Conservation (phyloP, 2,329 filamentous ascomycete genomes). For the Aspergillus brunneoviolaceus region DNA sequence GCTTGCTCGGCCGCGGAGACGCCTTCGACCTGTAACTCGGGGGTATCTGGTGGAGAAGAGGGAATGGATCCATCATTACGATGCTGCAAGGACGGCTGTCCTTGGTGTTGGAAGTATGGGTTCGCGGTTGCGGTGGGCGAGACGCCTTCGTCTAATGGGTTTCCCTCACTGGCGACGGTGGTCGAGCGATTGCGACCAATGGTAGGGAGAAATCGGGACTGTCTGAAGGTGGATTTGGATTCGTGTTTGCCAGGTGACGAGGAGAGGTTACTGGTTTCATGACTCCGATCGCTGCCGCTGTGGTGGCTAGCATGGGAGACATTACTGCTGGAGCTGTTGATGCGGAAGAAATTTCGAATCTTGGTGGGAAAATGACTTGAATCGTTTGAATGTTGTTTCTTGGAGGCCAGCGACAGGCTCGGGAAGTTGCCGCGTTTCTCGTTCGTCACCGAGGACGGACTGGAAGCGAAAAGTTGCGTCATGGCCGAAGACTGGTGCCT, state of each 20-base stretch:
- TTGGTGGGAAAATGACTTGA: conserved; percentile 58
- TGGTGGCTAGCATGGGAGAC: conserved; percentile 37
- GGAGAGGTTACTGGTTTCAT: conserved; percentile 40
- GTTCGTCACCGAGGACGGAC: conserved; percentile 41
- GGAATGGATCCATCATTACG: conserved; percentile 93
- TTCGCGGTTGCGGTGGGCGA: conserved; percentile 94
- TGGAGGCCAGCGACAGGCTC: conserved; percentile 45
- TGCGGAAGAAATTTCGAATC: conserved; percentile 70
- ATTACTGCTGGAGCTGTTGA: conserved; percentile 56
- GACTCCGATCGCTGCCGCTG: conserved; percentile 27
- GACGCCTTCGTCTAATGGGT: conserved; percentile 80
- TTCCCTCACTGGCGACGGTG: conserved; percentile 89
- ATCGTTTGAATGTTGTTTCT: conserved; percentile 47
- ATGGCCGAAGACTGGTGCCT: conserved; percentile 27
- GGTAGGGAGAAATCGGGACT: conserved; percentile 84
- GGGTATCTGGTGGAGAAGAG: conserved; percentile 87
- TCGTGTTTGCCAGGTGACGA: conserved; percentile 55
- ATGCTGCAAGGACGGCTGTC: conserved; percentile 86
- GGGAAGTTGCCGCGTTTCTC: conserved; percentile 50
- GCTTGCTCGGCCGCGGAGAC: conserved; percentile 66
- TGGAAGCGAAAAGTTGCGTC: conserved; percentile 46
- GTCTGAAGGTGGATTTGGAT: conserved; percentile 69
- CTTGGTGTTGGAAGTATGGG: conserved; percentile 96
- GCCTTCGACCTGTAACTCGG: conserved; percentile 70
- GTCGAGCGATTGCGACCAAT: conserved; percentile 85